Conservation (phyloP, 352 stramenopile genomes). For the Pythium monospermum region DNA sequence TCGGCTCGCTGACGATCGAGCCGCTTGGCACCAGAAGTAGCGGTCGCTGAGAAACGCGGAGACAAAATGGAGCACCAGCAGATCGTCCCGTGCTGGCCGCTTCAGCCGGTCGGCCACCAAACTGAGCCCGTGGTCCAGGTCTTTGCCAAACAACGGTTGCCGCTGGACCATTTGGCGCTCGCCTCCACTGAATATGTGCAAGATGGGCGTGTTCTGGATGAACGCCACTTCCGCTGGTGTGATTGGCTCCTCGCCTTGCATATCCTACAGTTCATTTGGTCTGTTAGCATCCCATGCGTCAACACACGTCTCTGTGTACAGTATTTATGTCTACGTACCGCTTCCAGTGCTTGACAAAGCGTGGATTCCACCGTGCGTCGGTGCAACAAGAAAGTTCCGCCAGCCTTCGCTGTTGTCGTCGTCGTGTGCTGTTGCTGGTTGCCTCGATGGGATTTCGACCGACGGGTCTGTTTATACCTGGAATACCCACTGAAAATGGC, state of each 20-base stretch:
- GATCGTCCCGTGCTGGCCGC: constrained; percentile 49
- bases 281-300: no score
- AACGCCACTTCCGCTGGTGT: constrained; percentile 17
- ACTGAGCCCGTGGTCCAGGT: constrained; percentile 44
- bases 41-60: constrained; percentile 62
- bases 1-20: constrained; percentile 19
- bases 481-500: constrained; percentile 13
- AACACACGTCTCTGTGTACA: no score
- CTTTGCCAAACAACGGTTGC: constrained; percentile 28
- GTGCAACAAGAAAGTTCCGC: background rate
- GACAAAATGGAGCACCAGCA: constrained; percentile 65
- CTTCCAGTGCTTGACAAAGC: constrained; percentile 15
- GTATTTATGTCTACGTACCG: no score
- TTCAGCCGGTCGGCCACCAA: constrained; percentile 56
- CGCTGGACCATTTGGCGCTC: constrained; percentile 38
- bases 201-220: constrained; percentile 36
- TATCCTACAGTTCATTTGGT: constrained; percentile 8
- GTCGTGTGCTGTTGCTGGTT: background rate
- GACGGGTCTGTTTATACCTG: constrained; percentile 18
- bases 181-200: constrained; percentile 44
- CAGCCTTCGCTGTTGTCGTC: background rate
- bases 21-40: constrained; percentile 43
- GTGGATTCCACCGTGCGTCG: constrained; percentile 19
- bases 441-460: background rate
- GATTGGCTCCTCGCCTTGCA: constrained; percentile 11